These are phyloP conservation scores for Juncus effusus DNA, from an alignment of 176 grass and related monocot genomes.

Conservation along the genomic window DNA sequence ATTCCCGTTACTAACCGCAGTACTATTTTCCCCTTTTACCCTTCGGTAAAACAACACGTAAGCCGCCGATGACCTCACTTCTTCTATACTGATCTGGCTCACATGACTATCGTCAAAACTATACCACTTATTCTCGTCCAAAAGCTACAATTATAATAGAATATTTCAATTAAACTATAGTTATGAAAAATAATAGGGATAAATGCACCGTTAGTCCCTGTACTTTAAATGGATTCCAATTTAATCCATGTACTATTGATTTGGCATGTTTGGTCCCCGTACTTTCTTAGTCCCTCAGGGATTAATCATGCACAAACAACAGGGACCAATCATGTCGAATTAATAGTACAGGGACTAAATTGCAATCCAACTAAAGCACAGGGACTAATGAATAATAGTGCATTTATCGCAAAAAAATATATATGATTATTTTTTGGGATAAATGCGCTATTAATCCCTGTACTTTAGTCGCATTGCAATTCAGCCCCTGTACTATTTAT, in stretches of 20 bases:
- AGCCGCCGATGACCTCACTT: conserved; percentile 90
- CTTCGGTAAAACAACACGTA: conserved; percentile 97
- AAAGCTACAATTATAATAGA: conserved; percentile 49
- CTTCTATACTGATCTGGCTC: conserved; percentile 71
- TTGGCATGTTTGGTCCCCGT: not conserved
- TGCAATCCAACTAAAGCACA: too few species aligned
- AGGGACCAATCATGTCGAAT: not conserved
- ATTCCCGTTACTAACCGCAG: conserved; percentile 45
- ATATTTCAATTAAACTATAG: conserved; percentile 25
- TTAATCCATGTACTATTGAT: too few species aligned
- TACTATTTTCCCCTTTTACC: conserved; percentile 46
- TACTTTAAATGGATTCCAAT: too few species aligned
- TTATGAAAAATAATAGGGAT: not conserved
- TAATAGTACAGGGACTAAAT: too few species aligned
- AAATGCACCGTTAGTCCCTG: too few species aligned
- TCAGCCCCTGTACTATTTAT: too few species aligned
- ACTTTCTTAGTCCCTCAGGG: not conserved
- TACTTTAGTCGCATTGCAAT: too few species aligned
- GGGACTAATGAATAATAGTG: too few species aligned
- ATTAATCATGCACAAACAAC: conserved; percentile 16
- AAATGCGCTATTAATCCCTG: too few species aligned
- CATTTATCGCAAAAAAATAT: too few species aligned
- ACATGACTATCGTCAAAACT: conserved; percentile 99
- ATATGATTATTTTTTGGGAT: too few species aligned
- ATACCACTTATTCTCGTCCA: conserved; percentile 91